Evolutionary conservation across 2,329 filamentous ascomycete genomes (phyloP).

Genomic region (Colletotrichum abscissum): DNA sequence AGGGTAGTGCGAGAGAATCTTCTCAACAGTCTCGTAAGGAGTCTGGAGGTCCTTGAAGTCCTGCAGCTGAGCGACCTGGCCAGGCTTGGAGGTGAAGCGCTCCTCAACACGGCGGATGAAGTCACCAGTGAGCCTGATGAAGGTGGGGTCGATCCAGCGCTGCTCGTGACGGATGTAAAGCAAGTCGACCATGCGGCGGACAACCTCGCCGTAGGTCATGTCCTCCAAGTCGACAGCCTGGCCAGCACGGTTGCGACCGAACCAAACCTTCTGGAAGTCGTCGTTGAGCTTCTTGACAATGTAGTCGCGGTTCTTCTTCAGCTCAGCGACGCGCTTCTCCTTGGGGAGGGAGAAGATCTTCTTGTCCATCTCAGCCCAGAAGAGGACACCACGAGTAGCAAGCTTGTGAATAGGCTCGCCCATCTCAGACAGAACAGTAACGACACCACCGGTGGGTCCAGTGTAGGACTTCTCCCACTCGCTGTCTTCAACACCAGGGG

Average conservation of each 20-base stretch:
- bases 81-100: constrained; percentile 82
- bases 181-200: constrained; percentile 87
- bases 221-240: constrained; percentile 90
- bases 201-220: constrained; percentile 93
- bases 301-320: constrained; percentile 88
- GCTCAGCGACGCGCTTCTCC: constrained; percentile 87
- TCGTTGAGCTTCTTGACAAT: constrained; percentile 97
- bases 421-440: constrained; percentile 98
- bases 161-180: constrained; percentile 92
- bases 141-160: constrained; percentile 91
- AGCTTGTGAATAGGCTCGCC: constrained; percentile 99
- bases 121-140: constrained; percentile 86
- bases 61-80: constrained; percentile 85
- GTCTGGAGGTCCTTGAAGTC: constrained; percentile 88
- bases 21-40: constrained; percentile 82
- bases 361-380: constrained; percentile 99
- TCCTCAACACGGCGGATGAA: constrained; percentile 98
- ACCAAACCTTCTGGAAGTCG: constrained; percentile 98
- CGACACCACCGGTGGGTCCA: constrained; percentile 89
- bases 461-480: constrained; percentile 96
- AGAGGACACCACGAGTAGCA: constrained; percentile 92
- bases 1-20: constrained; percentile 84
- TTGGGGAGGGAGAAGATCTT: constrained; percentile 98
- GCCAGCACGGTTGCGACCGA: constrained; percentile 84
- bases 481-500: constrained; percentile 81